Evolutionary conservation across 73 alveolate species (phyloP).

Genomic region (Durusdinium trenchii): DNA sequence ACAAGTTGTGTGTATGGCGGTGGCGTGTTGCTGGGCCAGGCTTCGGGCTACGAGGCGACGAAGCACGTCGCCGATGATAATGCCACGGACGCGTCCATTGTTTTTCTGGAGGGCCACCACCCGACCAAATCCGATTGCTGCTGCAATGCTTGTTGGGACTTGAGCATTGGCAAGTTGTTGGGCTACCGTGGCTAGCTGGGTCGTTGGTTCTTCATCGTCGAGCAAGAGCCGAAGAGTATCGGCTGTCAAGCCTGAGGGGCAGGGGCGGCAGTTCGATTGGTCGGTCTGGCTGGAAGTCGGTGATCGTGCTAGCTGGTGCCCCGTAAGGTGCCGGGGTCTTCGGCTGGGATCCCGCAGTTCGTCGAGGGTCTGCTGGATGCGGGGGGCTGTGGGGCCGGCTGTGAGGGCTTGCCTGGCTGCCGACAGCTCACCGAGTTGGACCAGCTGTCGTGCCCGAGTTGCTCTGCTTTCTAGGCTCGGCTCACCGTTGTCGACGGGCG

Average conservation of each 20-base stretch:
- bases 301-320: not conserved
- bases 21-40: not conserved
- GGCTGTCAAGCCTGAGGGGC: slow-evolving; percentile 36
- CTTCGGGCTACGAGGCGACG: not conserved
- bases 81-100: not conserved
- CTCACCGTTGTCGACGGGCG: not conserved
- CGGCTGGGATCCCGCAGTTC: slow-evolving; percentile 34
- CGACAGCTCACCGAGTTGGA: not conserved
- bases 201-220: not conserved
- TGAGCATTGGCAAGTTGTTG: not conserved
- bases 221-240: not conserved
- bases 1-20: not conserved
- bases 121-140: not conserved
- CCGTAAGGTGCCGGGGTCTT: not conserved
- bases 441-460: not conserved
- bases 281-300: not conserved
- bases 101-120: not conserved
- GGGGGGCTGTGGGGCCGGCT: not conserved
- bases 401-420: slow-evolving; percentile 22
- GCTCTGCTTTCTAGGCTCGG: not conserved
- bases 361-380: not conserved
- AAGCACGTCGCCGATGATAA: not conserved
- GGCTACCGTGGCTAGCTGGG: not conserved
- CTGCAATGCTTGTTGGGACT: not conserved
- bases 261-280: not conserved